A percentile compares a stretch with the other conserved stretches of the same genome.
Evolutionary conservation across 2,329 filamentous ascomycete species (phyloP).

Genomic region (Cercospora canescens): DNA sequence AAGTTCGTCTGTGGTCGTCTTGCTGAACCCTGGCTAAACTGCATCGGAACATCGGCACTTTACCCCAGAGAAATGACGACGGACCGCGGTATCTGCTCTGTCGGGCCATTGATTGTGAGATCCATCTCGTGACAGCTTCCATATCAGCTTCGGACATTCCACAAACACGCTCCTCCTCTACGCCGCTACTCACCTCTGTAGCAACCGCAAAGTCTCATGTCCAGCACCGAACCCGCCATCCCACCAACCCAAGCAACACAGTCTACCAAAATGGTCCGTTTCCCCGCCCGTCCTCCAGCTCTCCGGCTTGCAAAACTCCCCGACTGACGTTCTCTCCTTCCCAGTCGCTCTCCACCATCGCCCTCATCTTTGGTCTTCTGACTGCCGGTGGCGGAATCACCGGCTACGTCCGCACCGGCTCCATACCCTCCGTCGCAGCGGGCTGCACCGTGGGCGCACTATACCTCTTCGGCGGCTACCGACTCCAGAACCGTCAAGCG

Average conservation of each 20-base stretch:
- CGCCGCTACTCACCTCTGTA: background rate
- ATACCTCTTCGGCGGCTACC: constrained; percentile 78
- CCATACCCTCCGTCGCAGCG: constrained; percentile 81
- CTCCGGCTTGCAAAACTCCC: background rate
- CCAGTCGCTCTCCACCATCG: constrained; percentile 49
- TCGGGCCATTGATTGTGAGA: constrained; percentile 4
- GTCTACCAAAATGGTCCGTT: constrained; percentile 10
- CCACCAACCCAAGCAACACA: constrained; percentile 8
- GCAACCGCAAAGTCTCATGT: constrained; percentile 8
- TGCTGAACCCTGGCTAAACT: constrained; percentile 2
- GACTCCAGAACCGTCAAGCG: constrained; percentile 70
- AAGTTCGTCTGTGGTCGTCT: background rate
- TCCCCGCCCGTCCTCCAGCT: background rate
- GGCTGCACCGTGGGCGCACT: constrained; percentile 78
- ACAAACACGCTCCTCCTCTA: background rate
- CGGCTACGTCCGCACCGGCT: constrained; percentile 82
- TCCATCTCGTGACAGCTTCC: background rate
- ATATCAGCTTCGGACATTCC: background rate
- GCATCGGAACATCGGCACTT: constrained; percentile 6
- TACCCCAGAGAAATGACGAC: background rate
- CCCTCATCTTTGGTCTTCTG: constrained; percentile 75
- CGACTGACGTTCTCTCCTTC: background rate
- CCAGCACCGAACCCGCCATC: constrained; percentile 9
- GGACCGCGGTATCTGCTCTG: background rate
- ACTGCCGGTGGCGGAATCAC: constrained; percentile 85